Base-by-base conservation (phyloP, 768 basidiomycete genomes). In the Lactarius vividus region DNA sequence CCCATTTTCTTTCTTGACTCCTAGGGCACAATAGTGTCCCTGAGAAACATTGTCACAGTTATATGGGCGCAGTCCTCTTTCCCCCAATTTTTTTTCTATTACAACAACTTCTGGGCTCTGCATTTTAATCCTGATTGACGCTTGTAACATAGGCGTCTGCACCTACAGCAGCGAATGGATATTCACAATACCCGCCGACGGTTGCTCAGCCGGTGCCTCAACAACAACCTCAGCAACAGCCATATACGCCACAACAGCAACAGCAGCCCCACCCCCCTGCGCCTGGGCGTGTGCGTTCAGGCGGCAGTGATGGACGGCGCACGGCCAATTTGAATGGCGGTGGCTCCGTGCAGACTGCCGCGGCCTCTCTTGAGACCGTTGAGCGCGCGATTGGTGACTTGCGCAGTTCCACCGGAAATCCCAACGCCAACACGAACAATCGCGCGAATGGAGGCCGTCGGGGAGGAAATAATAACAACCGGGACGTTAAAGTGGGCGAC, bases 341-440 rank as follows among this genome's bases (percentile, higher is more conserved):
- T 62, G 85, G 84, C 71, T 79, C 87, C 23, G 82, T 90, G n/a
- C 85, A 85, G 71, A 87, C 85, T 4, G 89, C 89, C 2, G 84
- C 88, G 0, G 88, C 88, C 0, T 91, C 90, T 3, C 78, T 91
- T 49, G 88, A 91, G 76, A 88, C 84, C 46, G 83, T 92, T 63
- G 87, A 87, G 59, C 82, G 83, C 53, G 83, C 83, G 8, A 72
- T 85, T 6, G 81, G 80, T 28, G 84, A 85, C 64, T 71, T 85
- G 70, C 81, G 83, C 49, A 62, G 33, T 28, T 63, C 65, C 15
- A 77, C 78, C 8, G 72, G 77, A 11, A 74, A 75, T 13, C 74
- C 74, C 15, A 64, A 61, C 15, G 59, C 62, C 55, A 72, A 74
- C 11, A 68, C 71, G 31, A 72, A 71, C 31, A 74, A 76, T 16